Evolutionary conservation across 2,329 filamentous ascomycete species (phyloP).

Genomic region (Cladosporium halotolerans): DNA sequence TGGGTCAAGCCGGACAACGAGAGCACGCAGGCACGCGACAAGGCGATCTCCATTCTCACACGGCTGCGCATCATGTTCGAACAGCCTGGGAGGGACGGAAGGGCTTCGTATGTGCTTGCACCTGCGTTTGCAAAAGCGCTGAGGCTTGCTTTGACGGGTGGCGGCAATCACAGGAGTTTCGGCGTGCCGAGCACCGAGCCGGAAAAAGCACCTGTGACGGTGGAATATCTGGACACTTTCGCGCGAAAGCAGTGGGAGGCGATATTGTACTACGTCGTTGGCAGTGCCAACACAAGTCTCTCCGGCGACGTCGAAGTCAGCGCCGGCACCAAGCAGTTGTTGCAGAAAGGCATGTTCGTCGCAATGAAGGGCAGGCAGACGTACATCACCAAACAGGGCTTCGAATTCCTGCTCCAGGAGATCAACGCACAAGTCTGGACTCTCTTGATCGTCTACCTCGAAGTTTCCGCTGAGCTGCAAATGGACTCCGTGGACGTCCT

Average conservation of each 20-base stretch:
- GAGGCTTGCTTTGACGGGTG: slow-evolving; percentile 72
- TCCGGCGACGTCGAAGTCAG: slow-evolving; percentile 42
- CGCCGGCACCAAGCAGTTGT: slow-evolving; percentile 75
- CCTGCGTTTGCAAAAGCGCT: slow-evolving; percentile 78
- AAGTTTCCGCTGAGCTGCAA: slow-evolving; percentile 62
- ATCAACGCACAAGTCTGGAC: slow-evolving; percentile 98
- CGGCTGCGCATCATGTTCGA: slow-evolving; percentile 80
- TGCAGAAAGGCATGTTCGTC: slow-evolving; percentile 76
- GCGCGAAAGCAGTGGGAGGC: slow-evolving; percentile 90
- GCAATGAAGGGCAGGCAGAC: slow-evolving; percentile 43
- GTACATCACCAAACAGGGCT: slow-evolving; percentile 82
- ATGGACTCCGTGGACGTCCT: slow-evolving; percentile 92
- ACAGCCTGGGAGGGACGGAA: slow-evolving; percentile 44
- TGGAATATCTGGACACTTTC: slow-evolving; percentile 74
- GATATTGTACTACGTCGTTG: slow-evolving; percentile 92
- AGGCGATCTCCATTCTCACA: slow-evolving; percentile 73
- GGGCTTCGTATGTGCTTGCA: slow-evolving; percentile 67
- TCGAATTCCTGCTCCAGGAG: slow-evolving; percentile 90
- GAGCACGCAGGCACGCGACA: slow-evolving; percentile 59
- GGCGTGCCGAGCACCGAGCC: slow-evolving; percentile 65
- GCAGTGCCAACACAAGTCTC: slow-evolving; percentile 56
- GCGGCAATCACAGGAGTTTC: slow-evolving; percentile 81
- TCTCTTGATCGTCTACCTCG: slow-evolving; percentile 84
- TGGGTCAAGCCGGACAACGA: slow-evolving; percentile 66
- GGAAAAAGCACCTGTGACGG: slow-evolving; percentile 57